Conservation (phyloP, 176 grass and related monocot genomes). For the bread wheat (Triticum aestivum) region DNA sequence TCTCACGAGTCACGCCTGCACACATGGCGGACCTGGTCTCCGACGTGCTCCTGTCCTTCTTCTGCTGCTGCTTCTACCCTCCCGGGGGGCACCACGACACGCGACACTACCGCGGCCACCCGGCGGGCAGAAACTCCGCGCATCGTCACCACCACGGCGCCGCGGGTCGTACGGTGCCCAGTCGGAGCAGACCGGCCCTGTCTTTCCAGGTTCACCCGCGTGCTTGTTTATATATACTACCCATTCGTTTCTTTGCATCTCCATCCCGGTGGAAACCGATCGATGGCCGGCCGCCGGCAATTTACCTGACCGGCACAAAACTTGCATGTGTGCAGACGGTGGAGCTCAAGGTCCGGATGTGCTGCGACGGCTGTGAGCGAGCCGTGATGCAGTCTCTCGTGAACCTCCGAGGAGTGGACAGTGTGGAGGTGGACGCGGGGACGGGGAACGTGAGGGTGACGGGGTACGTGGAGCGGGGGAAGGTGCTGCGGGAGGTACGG, state of each 20-base stretch:
- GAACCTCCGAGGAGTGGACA: constrained; percentile 73
- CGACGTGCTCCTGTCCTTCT: constrained; percentile 50
- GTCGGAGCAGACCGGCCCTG: constrained; percentile 19
- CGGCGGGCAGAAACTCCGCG: background rate
- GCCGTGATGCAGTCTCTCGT: constrained; percentile 52
- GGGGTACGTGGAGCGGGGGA: constrained; percentile 63
- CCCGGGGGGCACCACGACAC: constrained; percentile 25
- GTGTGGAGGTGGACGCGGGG: constrained; percentile 59
- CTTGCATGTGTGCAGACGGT: constrained; percentile 47
- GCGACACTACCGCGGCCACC: background rate
- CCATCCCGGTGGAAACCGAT: background rate
- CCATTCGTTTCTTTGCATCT: background rate
- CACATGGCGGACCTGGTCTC: constrained; percentile 54
- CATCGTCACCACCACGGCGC: background rate
- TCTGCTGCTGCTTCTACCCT: constrained; percentile 53
- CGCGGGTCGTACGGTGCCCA: background rate
- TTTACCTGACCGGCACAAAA: background rate
- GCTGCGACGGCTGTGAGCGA: constrained; percentile 72
- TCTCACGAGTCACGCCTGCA: background rate
- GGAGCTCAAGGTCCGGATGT: constrained; percentile 82
- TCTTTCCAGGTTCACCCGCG: constrained; percentile 37
- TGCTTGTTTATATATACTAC: background rate
- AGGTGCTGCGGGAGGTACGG: constrained; percentile 56
- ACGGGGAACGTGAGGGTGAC: constrained; percentile 87
- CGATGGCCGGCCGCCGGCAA: background rate